These are phyloP conservation scores for Pelargonium australe DNA, from an alignment of 441 rosid species.

Conservation along the genomic window DNA sequence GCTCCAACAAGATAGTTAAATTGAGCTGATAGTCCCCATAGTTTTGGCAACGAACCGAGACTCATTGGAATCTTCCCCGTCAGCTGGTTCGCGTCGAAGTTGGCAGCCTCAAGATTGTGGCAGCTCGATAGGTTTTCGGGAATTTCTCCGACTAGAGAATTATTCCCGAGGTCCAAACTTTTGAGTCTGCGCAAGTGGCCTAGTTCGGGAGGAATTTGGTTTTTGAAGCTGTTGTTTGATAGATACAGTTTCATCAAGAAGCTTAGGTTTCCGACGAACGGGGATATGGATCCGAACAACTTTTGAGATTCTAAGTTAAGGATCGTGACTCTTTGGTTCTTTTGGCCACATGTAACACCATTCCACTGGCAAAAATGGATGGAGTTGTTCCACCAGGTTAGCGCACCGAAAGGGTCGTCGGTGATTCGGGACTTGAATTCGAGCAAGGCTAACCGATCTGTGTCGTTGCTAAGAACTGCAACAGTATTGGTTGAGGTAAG, in stretches of 20 bases:
- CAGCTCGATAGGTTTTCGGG: background rate
- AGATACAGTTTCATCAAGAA: background rate
- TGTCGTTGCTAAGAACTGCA: background rate
- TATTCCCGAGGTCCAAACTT: background rate
- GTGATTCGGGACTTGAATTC: slow-evolving; percentile 12
- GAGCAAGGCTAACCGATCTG: slow-evolving; percentile 10
- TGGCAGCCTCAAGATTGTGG: background rate
- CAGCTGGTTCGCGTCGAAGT: slow-evolving; percentile 7
- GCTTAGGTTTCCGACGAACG: background rate
- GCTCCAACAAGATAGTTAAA: background rate
- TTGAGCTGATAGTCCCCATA: background rate
- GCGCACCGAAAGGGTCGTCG: background rate
- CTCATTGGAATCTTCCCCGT: background rate
- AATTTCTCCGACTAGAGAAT: background rate
- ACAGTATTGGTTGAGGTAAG: background rate
- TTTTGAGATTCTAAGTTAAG: background rate
- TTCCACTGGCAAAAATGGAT: slow-evolving; percentile 13
- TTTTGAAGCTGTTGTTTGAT: background rate
- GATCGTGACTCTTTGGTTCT: slow-evolving; percentile 8
- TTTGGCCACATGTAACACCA: slow-evolving; percentile 7
- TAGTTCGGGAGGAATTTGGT: background rate
- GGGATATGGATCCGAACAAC: background rate
- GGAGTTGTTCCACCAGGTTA: slow-evolving; percentile 21
- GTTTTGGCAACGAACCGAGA: background rate
- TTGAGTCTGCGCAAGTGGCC: background rate